Evolutionary conservation across 192 early-diverging fungal species (phyloP), one percentile per base, ranked within the genome.

Genomic region (Oehlia diaphana): DNA sequence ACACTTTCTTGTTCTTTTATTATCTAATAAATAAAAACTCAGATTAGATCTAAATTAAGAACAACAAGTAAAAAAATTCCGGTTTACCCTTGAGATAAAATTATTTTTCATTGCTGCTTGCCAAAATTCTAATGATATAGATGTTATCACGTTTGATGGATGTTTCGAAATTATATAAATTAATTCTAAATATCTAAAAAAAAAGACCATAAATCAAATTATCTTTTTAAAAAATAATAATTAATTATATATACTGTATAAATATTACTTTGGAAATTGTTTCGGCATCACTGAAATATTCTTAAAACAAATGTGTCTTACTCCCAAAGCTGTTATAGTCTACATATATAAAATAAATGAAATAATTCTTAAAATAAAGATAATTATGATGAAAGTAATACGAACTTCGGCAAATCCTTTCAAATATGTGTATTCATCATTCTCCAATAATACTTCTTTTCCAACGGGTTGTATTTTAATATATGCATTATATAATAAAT

Each of bases 101-200:
- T n/a, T n/a, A 13, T 72, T 42, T 5, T 31, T 21, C 21, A 72
- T 28, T 31, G 71, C 71, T 16, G 44, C 21, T 10, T 72, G 42
- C 71, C 71, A 72, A 72, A 53, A 72, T n/a, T 14, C 42, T 31
- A 72, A 4, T 50, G 44, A 12, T 26, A 50, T 50, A 28, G 44
- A 72, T 7, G 47, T 39, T 21, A 72, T 50, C 19, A 50, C 14
- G 53, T 72, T 72, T 72, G 71, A 72, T 50, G 71, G 26, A 72
- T 50, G 47, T 26, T 72, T 72, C 42, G 71, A 72, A 72, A 72
- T 53, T 50, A 28, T 13, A 50, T 72, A 72, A 28, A 72, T 50
- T 49, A 72, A 72, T 53, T 72, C 71, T 5, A 72, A 72, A 72
- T 72, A 72, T 50, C 71, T 72, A 69, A 69, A 33, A 21, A 33